These are phyloP conservation scores for Populus hybrid DNA, from an alignment of 441 rosid genomes.

Conservation along the genomic window DNA sequence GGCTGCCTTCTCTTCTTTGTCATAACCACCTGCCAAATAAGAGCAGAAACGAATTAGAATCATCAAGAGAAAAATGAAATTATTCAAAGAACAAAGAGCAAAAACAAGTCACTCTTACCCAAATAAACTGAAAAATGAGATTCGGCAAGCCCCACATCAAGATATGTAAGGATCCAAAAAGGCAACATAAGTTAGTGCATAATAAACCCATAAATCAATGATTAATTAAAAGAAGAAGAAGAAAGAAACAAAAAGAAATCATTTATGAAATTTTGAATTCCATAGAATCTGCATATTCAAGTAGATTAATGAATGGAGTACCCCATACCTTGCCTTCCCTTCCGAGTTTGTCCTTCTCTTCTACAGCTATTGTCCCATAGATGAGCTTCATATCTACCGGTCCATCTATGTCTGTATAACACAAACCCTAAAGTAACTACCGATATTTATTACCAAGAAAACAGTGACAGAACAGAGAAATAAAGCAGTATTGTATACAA, in stretches of 20 bases:
- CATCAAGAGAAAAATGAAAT: slow-evolving; percentile 14
- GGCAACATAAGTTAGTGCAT: slow-evolving; percentile 21
- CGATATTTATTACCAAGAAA: background rate
- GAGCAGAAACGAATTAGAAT: slow-evolving; percentile 6
- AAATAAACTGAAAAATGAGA: slow-evolving; percentile 67
- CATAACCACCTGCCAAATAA: slow-evolving; percentile 71
- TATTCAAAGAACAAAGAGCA: background rate
- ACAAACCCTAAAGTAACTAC: slow-evolving; percentile 12
- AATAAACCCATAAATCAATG: background rate
- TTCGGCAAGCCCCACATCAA: slow-evolving; percentile 23
- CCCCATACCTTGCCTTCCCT: slow-evolving; percentile 92
- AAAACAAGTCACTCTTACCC: slow-evolving; percentile 47
- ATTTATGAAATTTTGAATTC: background rate
- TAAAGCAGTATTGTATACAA: background rate
- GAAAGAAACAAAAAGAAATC: background rate
- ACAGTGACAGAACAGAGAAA: background rate
- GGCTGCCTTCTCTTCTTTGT: slow-evolving; percentile 94
- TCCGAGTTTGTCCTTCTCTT: slow-evolving; percentile 97
- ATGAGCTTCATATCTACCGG: slow-evolving; percentile 98
- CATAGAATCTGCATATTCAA: background rate
- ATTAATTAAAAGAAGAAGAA: background rate
- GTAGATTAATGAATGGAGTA: background rate
- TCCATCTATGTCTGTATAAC: slow-evolving; percentile 84
- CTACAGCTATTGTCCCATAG: slow-evolving; percentile 98
- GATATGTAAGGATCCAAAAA: slow-evolving; percentile 14